A percentile compares a stretch with the other conserved stretches of the same genome.
Conservation (phyloP, 805 yeast genomes). For the Yarrowia bubula region DNA sequence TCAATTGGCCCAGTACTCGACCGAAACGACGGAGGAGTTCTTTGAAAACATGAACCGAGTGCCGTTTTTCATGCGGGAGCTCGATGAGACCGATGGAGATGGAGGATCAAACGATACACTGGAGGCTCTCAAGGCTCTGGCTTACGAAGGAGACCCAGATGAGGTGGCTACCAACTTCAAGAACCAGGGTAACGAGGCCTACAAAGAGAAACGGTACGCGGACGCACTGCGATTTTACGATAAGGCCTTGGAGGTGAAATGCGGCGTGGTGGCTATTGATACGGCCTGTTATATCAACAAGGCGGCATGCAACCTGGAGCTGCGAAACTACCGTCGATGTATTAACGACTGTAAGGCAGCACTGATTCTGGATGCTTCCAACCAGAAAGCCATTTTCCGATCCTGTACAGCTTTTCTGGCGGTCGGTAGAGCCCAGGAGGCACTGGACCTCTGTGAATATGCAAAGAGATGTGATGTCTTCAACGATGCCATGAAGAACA, state of each 20-base stretch:
- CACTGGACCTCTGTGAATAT: conserved; percentile 60
- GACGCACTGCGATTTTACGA: conserved; percentile 78
- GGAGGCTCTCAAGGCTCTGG: conserved; percentile 88
- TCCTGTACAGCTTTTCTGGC: conserved; percentile 77
- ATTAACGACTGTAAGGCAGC: conserved; percentile 82
- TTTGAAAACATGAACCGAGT: conserved; percentile 72
- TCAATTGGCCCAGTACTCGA: conserved; percentile 60
- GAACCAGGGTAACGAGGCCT: conserved; percentile 89
- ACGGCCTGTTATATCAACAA: conserved; percentile 72
- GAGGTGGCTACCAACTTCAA: conserved; percentile 89
- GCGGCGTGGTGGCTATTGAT: conserved; percentile 53
- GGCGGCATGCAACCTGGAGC: conserved; percentile 87
- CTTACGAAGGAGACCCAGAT: conserved; percentile 92
- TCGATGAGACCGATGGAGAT: conserved; percentile 72
- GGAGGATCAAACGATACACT: conserved; percentile 57
- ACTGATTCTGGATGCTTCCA: conserved; percentile 60
- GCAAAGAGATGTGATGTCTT: conserved; percentile 61
- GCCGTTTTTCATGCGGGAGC: conserved; percentile 91
- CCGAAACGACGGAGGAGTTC: conserved; percentile 59
- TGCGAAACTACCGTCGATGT: conserved; percentile 79
- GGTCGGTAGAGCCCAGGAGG: conserved; percentile 69
- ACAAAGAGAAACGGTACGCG: conserved; percentile 63
- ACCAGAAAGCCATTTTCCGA: conserved; percentile 80
- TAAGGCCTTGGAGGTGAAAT: conserved; percentile 71
- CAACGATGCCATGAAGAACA: conserved; percentile 53